phyloP scores from a whole-genome alignment of 331 rosid species.

The Quercus phellos region DNA sequence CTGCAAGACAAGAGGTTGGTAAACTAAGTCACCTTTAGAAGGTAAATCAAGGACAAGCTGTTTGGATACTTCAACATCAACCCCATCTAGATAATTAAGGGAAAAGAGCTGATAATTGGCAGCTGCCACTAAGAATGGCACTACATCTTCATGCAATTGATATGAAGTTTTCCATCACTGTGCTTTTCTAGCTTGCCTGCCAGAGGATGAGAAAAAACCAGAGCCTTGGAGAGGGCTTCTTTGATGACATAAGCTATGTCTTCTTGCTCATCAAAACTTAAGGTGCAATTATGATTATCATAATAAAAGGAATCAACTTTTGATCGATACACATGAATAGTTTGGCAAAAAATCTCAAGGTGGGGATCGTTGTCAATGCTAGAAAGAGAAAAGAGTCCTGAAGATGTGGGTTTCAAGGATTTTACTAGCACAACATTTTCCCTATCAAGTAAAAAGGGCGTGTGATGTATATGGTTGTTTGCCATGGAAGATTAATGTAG shows the following conservation, averaged over 20 bases:
- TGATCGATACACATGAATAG: neutral
- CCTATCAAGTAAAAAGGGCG: too few relatives aligned
- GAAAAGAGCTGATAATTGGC: slow-evolving; percentile 38
- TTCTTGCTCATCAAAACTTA: neutral
- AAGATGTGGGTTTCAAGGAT: neutral
- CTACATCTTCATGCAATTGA: slow-evolving; percentile 40
- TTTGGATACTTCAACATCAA: slow-evolving; percentile 25
- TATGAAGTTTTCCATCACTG: slow-evolving; percentile 29
- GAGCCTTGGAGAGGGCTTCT: slow-evolving; percentile 39
- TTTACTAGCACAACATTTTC: neutral
- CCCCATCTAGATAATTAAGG: slow-evolving; percentile 37
- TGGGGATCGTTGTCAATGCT: neutral
- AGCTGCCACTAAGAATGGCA: slow-evolving; percentile 39
- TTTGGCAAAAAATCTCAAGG: neutral
- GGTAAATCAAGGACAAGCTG: slow-evolving; percentile 23
- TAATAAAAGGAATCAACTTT: neutral
- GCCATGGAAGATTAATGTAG: too few relatives aligned
- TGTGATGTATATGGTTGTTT: too few relatives aligned
- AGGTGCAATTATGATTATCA: neutral
- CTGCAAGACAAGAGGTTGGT: slow-evolving; percentile 29
- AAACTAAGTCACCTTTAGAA: slow-evolving; percentile 18
- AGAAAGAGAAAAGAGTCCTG: neutral
- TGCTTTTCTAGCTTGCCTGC: slow-evolving; percentile 27
- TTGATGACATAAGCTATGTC: slow-evolving; percentile 27
- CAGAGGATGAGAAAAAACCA: slow-evolving; percentile 40